Conservation (phyloP, 495 filamentous ascomycete species). For the Elasticomyces elasticus region DNA sequence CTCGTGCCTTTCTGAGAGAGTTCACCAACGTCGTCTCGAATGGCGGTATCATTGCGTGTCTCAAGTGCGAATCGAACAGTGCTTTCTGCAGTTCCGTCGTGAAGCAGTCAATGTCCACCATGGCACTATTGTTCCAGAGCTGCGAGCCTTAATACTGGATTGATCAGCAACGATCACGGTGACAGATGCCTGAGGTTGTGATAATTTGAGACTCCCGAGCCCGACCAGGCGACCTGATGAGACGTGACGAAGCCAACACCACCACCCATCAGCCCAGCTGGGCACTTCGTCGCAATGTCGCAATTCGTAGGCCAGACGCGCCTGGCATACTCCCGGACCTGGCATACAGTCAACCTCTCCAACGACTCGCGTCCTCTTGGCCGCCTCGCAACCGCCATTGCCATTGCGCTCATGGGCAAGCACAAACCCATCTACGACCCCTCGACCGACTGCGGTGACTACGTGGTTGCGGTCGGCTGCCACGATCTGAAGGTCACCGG, state of each 20-base stretch:
- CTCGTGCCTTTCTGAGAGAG: not conserved
- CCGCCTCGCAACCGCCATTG: conserved; percentile 83
- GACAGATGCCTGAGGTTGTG: too few relatives aligned
- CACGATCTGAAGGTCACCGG: conserved; percentile 78
- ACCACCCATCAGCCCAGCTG: not conserved
- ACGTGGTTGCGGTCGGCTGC: conserved; percentile 89
- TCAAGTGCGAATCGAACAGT: too few relatives aligned
- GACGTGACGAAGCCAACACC: too few relatives aligned
- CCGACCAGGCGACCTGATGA: too few relatives aligned
- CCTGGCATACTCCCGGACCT: conserved; percentile 88
- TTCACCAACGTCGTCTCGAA: conserved; percentile 56
- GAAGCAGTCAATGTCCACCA: not conserved
- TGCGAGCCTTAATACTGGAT: not conserved
- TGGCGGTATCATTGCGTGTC: conserved; percentile 42
- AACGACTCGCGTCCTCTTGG: conserved; percentile 54
- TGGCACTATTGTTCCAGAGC: not conserved
- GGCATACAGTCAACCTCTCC: conserved; percentile 81
- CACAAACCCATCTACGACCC: conserved; percentile 96
- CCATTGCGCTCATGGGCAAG: conserved; percentile 92
- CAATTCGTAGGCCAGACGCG: conserved; percentile 56
- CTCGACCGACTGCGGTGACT: conserved; percentile 95
- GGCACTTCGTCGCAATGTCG: too few relatives aligned
- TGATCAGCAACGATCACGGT: too few relatives aligned
- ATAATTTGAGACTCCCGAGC: too few relatives aligned
- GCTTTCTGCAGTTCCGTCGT: too few relatives aligned